Evolutionary conservation across 495 filamentous ascomycete species (phyloP).

Genomic region (Physcia stellaris): DNA sequence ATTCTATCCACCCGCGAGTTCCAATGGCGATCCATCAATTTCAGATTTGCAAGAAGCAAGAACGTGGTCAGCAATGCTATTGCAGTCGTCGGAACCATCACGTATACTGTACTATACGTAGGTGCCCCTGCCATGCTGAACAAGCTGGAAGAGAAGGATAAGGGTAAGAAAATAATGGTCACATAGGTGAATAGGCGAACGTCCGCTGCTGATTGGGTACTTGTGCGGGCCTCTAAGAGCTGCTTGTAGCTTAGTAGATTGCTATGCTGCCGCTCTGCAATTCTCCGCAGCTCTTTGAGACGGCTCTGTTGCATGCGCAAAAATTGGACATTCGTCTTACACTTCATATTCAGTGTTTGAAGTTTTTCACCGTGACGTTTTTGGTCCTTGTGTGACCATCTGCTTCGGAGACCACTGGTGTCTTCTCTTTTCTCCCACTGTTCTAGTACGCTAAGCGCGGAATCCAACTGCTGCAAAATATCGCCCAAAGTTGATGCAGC

Average conservation of each 20-base stretch:
- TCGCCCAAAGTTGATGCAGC: background rate
- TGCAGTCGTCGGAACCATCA: background rate
- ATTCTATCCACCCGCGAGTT: background rate
- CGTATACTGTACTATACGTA: background rate
- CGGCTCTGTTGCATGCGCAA: background rate
- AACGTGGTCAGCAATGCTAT: background rate
- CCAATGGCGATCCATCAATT: background rate
- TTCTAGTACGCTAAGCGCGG: background rate
- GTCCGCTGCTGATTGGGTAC: background rate
- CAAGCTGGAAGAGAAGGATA: background rate
- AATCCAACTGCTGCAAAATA: background rate
- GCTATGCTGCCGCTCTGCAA: background rate
- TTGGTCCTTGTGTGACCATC: conserved; percentile 1
- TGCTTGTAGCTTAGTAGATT: background rate
- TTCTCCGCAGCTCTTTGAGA: background rate
- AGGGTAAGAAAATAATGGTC: background rate
- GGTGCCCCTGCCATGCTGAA: conserved; percentile 1
- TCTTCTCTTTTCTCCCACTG: background rate
- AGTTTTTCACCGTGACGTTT: background rate
- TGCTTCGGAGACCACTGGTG: background rate
- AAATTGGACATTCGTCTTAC: background rate
- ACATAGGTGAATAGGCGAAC: conserved; percentile 2
- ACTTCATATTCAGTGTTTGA: background rate
- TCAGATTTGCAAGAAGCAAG: background rate
- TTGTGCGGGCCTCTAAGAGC: background rate